Conservation (phyloP, 208 protist genomes). For the Trypanosoma vivax region DNA sequence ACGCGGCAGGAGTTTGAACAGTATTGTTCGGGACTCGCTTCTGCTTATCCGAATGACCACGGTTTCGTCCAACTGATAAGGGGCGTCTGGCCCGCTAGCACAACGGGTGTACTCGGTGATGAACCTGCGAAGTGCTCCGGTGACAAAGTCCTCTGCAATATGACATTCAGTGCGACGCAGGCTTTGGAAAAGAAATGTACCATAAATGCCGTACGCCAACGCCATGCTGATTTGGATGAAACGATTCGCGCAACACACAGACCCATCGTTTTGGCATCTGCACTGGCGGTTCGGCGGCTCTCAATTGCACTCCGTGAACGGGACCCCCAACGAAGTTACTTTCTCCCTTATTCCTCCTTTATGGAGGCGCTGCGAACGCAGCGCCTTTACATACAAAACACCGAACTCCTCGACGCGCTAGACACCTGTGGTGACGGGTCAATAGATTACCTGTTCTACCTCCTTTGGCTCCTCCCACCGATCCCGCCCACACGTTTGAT, state of each 20-base stretch:
- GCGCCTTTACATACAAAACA: constrained; percentile 63
- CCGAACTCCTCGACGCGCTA: constrained; percentile 31
- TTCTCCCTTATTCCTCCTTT: constrained; percentile 44
- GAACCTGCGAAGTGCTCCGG: constrained; percentile 19
- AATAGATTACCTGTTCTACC: constrained; percentile 67
- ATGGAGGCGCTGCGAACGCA: constrained; percentile 35
- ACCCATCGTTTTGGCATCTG: constrained; percentile 25
- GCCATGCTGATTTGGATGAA: constrained; percentile 25
- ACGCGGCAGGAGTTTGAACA: constrained; percentile 78
- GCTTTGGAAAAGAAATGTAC: constrained; percentile 34
- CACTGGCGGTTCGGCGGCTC: constrained; percentile 26
- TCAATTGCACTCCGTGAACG: constrained; percentile 31
- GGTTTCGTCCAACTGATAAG: constrained; percentile 49
- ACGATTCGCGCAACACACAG: constrained; percentile 40
- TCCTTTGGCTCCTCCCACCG: constrained; percentile 39
- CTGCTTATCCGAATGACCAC: constrained; percentile 41
- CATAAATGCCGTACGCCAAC: constrained; percentile 29
- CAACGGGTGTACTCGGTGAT: constrained; percentile 13
- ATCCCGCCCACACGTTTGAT: constrained; percentile 48
- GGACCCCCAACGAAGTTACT: constrained; percentile 26
- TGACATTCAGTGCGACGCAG: constrained; percentile 29
- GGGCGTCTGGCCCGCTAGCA: constrained; percentile 49
- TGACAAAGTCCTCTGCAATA: constrained; percentile 9
- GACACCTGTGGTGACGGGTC: constrained; percentile 73
- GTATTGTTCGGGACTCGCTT: constrained; percentile 71